phyloP scores from a whole-genome alignment of 306 rosid genomes.

The Glycine latifolia region DNA sequence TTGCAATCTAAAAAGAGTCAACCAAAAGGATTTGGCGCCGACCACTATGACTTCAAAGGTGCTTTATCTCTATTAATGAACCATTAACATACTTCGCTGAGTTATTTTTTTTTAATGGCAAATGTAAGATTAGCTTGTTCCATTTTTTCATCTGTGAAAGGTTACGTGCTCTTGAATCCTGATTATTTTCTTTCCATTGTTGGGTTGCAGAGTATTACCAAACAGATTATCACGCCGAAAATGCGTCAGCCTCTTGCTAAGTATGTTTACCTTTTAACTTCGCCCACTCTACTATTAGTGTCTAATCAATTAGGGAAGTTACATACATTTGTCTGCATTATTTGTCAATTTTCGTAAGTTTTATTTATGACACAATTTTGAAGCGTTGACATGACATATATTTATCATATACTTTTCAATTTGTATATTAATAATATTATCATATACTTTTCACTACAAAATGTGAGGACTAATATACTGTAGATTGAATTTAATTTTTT shows the following conservation, averaged over 20 bases:
- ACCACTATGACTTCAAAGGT: slow-evolving; percentile 66
- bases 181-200: slow-evolving; percentile 10
- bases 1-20: slow-evolving; percentile 52
- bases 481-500: slow-evolving; percentile 5
- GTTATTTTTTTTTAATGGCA: slow-evolving; percentile 33
- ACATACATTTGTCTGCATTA: neutral
- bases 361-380: slow-evolving; percentile 8
- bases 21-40: slow-evolving; percentile 51
- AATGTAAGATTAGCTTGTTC: slow-evolving; percentile 20
- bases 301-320: neutral
- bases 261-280: slow-evolving; percentile 56
- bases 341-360: slow-evolving; percentile 23
- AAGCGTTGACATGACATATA: neutral
- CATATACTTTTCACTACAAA: neutral
- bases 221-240: slow-evolving; percentile 44
- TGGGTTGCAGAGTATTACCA: slow-evolving; percentile 63
- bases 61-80: slow-evolving; percentile 37
- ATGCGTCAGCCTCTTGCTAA: slow-evolving; percentile 52
- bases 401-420: neutral
- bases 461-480: neutral
- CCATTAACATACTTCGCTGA: slow-evolving; percentile 14
- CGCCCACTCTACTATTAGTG: neutral
- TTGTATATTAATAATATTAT: neutral
- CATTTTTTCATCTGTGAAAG: slow-evolving; percentile 9
- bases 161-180: neutral